Percentiles rank a stretch among this genome's conserved stretches.
Conservation (phyloP, 176 grass and related monocot genomes). For the Oropetium thomaeum region DNA sequence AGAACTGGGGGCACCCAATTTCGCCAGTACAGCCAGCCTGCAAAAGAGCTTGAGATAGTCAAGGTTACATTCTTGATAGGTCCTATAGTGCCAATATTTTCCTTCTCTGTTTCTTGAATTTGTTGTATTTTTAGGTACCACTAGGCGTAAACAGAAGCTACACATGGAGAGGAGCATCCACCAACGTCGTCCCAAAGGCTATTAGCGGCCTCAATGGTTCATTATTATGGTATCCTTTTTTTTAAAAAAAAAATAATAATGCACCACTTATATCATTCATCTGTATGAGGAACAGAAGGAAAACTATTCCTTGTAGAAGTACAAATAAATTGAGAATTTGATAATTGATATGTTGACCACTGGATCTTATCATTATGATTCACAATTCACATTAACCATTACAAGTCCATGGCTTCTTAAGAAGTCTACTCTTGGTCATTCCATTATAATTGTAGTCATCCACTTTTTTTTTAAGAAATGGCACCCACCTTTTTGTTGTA, state of each 20-base stretch:
- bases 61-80: slow-evolving; percentile 42
- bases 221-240: slow-evolving; percentile 47
- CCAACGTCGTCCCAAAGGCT: slow-evolving; percentile 26
- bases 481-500: neutral
- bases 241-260: neutral
- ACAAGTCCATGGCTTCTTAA: neutral
- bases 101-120: slow-evolving; percentile 10
- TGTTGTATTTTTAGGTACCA: slow-evolving; percentile 41
- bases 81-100: neutral
- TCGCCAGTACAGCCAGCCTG: slow-evolving; percentile 24
- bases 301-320: neutral
- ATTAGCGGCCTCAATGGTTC: slow-evolving; percentile 40
- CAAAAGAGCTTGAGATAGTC: slow-evolving; percentile 35
- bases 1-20: slow-evolving; percentile 43
- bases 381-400: neutral
- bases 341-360: neutral
- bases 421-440: neutral
- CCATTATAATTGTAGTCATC: neutral
- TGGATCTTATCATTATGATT: neutral
- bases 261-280: neutral
- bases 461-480: no score
- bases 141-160: slow-evolving; percentile 29
- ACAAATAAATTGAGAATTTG: neutral
- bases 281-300: neutral
- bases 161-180: slow-evolving; percentile 28